Conservation (phyloP, 2,329 filamentous ascomycete species). For the Onygena corvina region DNA sequence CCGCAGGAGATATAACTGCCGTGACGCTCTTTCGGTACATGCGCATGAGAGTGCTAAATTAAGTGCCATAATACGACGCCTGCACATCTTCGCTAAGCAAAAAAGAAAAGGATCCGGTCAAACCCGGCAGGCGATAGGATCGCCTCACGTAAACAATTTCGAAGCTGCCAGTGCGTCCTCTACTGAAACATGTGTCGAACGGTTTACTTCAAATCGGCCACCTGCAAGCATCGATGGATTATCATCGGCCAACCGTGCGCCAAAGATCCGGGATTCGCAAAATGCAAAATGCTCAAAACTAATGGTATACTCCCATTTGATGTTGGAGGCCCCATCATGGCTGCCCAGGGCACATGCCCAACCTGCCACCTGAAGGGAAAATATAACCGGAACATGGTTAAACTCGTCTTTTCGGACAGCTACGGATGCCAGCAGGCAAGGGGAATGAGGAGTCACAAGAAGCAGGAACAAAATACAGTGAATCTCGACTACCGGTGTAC, state of each 20-base stretch:
- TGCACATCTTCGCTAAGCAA: background rate
- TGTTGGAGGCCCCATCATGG: conserved; percentile 13
- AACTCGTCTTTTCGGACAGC: conserved; percentile 18
- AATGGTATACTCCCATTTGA: conserved; percentile 12
- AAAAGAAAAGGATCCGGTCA: background rate
- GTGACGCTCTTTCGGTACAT: background rate
- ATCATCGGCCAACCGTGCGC: conserved; percentile 36
- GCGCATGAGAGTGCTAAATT: background rate
- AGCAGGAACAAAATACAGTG: too few relatives aligned
- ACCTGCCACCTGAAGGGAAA: conserved; percentile 23
- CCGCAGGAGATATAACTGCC: background rate
- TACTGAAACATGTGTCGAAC: conserved; percentile 36
- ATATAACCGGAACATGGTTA: conserved; percentile 23
- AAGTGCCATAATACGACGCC: background rate
- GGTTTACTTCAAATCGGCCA: conserved; percentile 34
- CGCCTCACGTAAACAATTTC: background rate
- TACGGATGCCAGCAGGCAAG: conserved; percentile 7
- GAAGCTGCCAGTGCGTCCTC: background rate
- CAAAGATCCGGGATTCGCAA: conserved; percentile 20
- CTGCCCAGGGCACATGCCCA: conserved; percentile 22
- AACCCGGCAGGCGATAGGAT: background rate
- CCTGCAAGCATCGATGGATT: conserved; percentile 40
- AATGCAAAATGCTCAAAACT: conserved; percentile 18
- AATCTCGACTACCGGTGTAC: conserved; percentile 8
- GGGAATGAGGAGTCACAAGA: background rate